Evolutionary conservation across 163 green algal genomes (phyloP), one percentile per base, ranked within the genome.

Genomic region (Chloroidium sp.): DNA sequence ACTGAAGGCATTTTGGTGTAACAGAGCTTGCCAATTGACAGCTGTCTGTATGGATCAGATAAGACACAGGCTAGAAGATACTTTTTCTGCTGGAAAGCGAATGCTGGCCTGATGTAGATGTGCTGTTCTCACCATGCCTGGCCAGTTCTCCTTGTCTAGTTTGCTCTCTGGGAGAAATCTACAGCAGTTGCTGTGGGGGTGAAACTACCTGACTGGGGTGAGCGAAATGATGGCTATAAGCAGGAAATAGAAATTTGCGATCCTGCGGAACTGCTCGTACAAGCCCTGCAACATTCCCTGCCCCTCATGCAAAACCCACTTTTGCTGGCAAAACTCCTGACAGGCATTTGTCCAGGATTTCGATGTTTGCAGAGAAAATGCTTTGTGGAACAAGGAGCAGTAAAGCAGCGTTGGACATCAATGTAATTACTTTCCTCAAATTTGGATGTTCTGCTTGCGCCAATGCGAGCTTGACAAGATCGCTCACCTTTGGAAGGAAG

Each of bases 211-310:
- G 61, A 95, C 89, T 62, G 91, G 92, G n/a, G 85, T 90, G 85
- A 91, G 90, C 2, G 88, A 86, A 0, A 96, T 80, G 6, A 82
- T 89, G 2, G 92, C 92, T 14, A 95, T 87, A 4, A 93, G 69
- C 0, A 87, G 90, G 82, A 96, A 96, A 85, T 96, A 96, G 1
- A 93, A 87, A 78, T 96, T 96, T 59, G 92, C 92, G 1, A 95
- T 87, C 13, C 92, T 88, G 77, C 91, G 82, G 78, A n/a, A 13
- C 68, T 36, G 36, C 36, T 36, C 36, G 36, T 36, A 36, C 36
- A 36, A 36, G 36, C 36, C 36, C 36, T 36, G 36, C 36, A 36
- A 36, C 36, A 36, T 36, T 36, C 36, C 36, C 36, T 36, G 36
- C 36, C 36, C 36, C 36, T 36, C 67, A 60, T 12, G 1, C 75